Evolutionary conservation across 306 rosid genomes (phyloP), one percentile per base, ranked within the genome.

Genomic region (Rosa chinensis): DNA sequence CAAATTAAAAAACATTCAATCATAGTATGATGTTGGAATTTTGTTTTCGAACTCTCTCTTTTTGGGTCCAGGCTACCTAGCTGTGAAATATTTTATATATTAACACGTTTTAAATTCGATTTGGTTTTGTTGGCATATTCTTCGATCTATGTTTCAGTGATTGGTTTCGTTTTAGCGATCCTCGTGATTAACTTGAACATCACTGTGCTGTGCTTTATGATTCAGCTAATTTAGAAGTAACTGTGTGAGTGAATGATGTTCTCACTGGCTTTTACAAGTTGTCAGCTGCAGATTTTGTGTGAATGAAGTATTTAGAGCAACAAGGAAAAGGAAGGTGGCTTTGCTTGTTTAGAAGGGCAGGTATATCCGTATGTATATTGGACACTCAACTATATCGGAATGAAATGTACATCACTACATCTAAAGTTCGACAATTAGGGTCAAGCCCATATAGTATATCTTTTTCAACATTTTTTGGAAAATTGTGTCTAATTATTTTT

Each of bases 21-120:
- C 55, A 42, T 75, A 70, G 6, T 9, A 20, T 40, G 77, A 74
- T 39, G 83, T 74, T 78, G 35, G 68, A 67, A 40, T 74, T 78
- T 83, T 73, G 13, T 82, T 78, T 78, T 78, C 82, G 52, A 43
- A 1, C 74, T 6, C 9, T 17, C 45, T 18, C 25, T 37, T 14
- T 66, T 18, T 66, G 23, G 23, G 71, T 39, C 23, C 71, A 66
- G 71, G 21, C 21, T 28, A 28, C 32, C 32, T 14, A 64, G 70
- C 70, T 66, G 47, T 66, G 16, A 16, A 39, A 23, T 3, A 35
- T 37, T 17, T 5, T 32, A 25, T 25, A 25, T 25, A 16, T 64
- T 64, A 47, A 10, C 17, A 32, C 14, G 11, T 18, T 32, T 32
- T 42, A 69, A 47, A 76, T 25, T 21, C 1, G 17, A 75, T 42